Base-by-base conservation (phyloP, 345 rosid species). In the Corymbia maculata region DNA sequence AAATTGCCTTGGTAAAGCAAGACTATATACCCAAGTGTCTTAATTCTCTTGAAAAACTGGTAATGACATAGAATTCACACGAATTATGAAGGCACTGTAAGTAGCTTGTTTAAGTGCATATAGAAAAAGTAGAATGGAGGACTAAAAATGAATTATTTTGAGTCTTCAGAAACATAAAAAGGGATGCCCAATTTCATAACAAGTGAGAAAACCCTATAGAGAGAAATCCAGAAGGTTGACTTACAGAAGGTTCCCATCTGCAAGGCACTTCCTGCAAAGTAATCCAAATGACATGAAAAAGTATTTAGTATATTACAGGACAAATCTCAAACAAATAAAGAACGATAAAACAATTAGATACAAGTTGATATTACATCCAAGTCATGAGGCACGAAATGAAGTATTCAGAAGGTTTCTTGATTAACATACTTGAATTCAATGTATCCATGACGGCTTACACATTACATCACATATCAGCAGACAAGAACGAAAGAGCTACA, bases 201-300 rank as follows among this genome's bases (percentile, higher is more conserved):
- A 21, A 75, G 5, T 51, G 49, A 87, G 66, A 49, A 66, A 32
- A 87, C 53, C 49, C 49, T 5, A 42, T 3, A 59, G 66, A 51
- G 87, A 11, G 79, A 86, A 59, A 59, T 8, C 51, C 59, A 59
- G 36, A 59, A 24, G 13, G 16, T 68, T 7, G 59, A 95, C 99
- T 96, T 92, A 96, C 99, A 97, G 89, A 88, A 97, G 94, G 92
- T 97, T 97, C 86, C 98, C 99, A 91, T 97, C 99, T 51, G 87
- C 42, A 64, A 95, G 92, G 89, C 96, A 95, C 86, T 88, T 95
- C 94, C 98, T 97, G 95, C 87, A 89, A 53, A 79, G 52, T n/a
- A 59, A 22, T 26, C 88, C 52, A 50, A 64, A 66, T 85, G 79
- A 88, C 68, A 36, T 6, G 86, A 87, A 82, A 13, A 86, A 85